Percentiles rank a stretch among this genome's conserved stretches.
Evolutionary conservation across 495 filamentous ascomycete genomes (phyloP).

Genomic region (Neurospora sp.): DNA sequence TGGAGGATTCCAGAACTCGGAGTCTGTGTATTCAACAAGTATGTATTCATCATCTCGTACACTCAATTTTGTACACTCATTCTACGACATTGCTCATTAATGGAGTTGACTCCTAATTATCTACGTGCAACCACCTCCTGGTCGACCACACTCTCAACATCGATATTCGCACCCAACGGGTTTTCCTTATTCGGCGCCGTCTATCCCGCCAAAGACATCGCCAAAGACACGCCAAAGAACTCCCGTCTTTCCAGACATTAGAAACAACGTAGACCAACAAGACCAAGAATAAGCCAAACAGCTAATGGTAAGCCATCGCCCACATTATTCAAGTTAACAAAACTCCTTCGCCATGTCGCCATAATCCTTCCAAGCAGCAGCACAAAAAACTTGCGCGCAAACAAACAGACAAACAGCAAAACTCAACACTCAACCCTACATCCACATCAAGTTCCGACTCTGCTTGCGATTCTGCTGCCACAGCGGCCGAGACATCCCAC

Average conservation of each 20-base stretch:
- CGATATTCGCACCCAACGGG: not conserved
- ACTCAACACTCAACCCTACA: slow-evolving; percentile 17
- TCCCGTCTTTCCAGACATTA: not conserved
- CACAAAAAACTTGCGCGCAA: not conserved
- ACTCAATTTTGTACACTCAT: not conserved
- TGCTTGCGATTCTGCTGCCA: slow-evolving; percentile 42
- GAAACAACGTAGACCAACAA: not conserved
- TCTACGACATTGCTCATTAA: not conserved
- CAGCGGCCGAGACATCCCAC: slow-evolving; percentile 17
- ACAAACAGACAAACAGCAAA: not conserved
- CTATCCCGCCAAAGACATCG: not conserved
- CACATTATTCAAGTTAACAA: not conserved
- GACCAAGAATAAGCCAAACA: not conserved
- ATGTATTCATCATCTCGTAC: not conserved
- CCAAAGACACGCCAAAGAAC: not conserved
- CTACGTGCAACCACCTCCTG: not conserved
- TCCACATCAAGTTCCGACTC: slow-evolving; percentile 38
- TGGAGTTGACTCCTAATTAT: not conserved
- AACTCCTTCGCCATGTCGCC: not conserved
- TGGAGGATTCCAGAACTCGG: not conserved
- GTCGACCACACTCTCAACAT: not conserved
- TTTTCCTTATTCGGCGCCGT: not conserved
- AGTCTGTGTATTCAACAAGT: not conserved
- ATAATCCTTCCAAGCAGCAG: not conserved
- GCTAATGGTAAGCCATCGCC: not conserved